Base-by-base conservation (phyloP, 441 rosid genomes). In the Syzygium malaccense region DNA sequence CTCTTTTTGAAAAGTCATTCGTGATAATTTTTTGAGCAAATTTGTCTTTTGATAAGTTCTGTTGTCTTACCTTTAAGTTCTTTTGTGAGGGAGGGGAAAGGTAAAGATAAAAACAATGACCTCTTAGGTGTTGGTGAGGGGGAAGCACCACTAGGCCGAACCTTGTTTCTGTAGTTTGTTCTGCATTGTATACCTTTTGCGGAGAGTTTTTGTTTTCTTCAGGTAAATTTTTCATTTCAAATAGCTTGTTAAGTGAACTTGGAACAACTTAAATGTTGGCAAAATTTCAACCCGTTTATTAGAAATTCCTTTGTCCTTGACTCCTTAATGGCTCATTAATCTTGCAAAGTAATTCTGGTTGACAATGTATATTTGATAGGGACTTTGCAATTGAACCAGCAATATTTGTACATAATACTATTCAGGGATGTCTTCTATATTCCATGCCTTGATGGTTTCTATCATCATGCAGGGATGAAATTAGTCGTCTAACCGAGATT, bases 401-500 rank as follows among this genome's bases (percentile, higher is more conserved):
- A 41, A 75, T 17, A 41, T 75, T 75, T 23, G 51, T 41, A 23
- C 51, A 25, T 75, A 13, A 75, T 75, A 17, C 75, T 66, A 66
- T 30, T 66, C 41, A 66, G 41, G 75, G 83, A 41, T 75, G 83
- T 75, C 83, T 41, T 37, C 41, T 75, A 23, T 41, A 26, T 41
- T 75, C 51, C 51, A 75, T 75, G 83, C 83, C 83, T 88, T 87
- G 88, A 62, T 85, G 32, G 68, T 85, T 8, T 87, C 86, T 86
- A 78, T 90, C 32, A 66, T 49, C 55, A 14, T 91, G 90, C 91
- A 97, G 99, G 93, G 95, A 93, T 90, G 97, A 97, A 92, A 92
- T 95, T 89, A 91, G 92, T 90, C 94, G 86, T 89, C 92, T 97
- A 87, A 87, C 95, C 55, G 94, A 95, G 91, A 92, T 96, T 88